Conservation (phyloP, 495 filamentous ascomycete genomes). For the Evansstolkia leycettana region DNA sequence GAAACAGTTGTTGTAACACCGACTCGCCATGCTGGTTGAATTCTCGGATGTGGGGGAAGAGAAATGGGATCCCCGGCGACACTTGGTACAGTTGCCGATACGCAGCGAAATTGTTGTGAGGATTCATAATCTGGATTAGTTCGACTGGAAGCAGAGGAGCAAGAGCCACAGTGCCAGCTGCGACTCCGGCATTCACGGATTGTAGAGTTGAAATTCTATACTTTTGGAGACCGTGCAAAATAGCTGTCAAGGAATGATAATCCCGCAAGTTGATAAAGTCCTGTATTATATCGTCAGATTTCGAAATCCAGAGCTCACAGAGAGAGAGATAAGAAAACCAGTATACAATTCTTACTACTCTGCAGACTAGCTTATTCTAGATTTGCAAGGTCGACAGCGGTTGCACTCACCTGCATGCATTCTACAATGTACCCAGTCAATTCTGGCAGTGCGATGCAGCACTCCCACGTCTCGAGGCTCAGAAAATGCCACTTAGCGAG, state of each 20-base stretch:
- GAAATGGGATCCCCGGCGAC: constrained; percentile 27
- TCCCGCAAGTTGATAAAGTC: constrained; percentile 14
- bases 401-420: constrained; percentile 17
- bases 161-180: constrained; percentile 9
- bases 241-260: constrained; percentile 26
- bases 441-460: constrained; percentile 27
- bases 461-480: constrained; percentile 27
- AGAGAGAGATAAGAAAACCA: too few relatives aligned
- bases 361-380: too few relatives aligned
- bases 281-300: constrained; percentile 8
- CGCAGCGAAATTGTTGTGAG: constrained; percentile 19
- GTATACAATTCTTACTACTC: too few relatives aligned
- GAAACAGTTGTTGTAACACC: too few relatives aligned
- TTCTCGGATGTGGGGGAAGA: constrained; percentile 27
- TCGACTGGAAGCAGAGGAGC: constrained; percentile 15
- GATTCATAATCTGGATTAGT: constrained; percentile 12
- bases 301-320: too few relatives aligned
- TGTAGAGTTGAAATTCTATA: constrained; percentile 17
- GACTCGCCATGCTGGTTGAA: constrained; percentile 18
- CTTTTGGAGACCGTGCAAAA: constrained; percentile 22
- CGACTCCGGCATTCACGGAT: constrained; percentile 5
- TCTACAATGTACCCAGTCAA: constrained; percentile 21
- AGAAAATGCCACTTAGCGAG: constrained; percentile 18
- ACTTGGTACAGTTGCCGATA: constrained; percentile 24
- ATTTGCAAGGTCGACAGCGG: too few relatives aligned